These are phyloP conservation scores for Berkeleyomyces basicola DNA, from an alignment of 2,329 filamentous ascomycete genomes.

Conservation along the genomic window DNA sequence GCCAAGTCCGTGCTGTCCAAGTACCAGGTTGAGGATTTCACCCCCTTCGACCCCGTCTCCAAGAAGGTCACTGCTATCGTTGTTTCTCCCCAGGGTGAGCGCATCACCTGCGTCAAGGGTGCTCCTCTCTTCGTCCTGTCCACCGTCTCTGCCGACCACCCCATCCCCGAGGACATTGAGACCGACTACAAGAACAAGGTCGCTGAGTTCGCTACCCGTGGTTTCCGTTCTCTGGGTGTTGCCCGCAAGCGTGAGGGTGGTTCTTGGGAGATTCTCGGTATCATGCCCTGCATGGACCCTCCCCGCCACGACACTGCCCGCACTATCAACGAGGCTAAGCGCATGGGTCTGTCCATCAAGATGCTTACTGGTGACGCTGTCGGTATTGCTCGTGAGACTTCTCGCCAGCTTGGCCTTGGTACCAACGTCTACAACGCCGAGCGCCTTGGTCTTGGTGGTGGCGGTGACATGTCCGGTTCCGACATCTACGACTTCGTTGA, in stretches of 20 bases:
- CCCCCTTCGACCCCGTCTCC: constrained; percentile 80
- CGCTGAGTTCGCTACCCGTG: constrained; percentile 77
- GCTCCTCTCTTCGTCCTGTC: constrained; percentile 76
- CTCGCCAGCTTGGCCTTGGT: constrained; percentile 76
- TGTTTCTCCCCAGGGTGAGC: constrained; percentile 66
- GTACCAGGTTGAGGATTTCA: constrained; percentile 73
- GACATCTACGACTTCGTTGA: constrained; percentile 93
- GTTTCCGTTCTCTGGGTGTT: constrained; percentile 87
- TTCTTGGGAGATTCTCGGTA: constrained; percentile 81
- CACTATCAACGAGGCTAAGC: constrained; percentile 80
- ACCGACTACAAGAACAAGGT: constrained; percentile 85
- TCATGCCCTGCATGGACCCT: constrained; percentile 88
- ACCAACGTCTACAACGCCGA: constrained; percentile 92
- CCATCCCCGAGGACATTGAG: constrained; percentile 59
- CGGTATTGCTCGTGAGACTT: constrained; percentile 83
- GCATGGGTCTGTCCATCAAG: constrained; percentile 77
- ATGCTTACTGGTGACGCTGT: constrained; percentile 94
- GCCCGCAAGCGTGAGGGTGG: constrained; percentile 72
- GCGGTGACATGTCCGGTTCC: constrained; percentile 83
- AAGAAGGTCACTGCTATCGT: constrained; percentile 83
- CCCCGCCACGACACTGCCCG: constrained; percentile 80
- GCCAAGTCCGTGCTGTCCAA: constrained; percentile 67
- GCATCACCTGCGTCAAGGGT: constrained; percentile 80
- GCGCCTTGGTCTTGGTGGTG: constrained; percentile 75
- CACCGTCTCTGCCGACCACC: constrained; percentile 73